Conservation (phyloP, 192 early-diverging fungal genomes). For the Paraglomus occultum region DNA sequence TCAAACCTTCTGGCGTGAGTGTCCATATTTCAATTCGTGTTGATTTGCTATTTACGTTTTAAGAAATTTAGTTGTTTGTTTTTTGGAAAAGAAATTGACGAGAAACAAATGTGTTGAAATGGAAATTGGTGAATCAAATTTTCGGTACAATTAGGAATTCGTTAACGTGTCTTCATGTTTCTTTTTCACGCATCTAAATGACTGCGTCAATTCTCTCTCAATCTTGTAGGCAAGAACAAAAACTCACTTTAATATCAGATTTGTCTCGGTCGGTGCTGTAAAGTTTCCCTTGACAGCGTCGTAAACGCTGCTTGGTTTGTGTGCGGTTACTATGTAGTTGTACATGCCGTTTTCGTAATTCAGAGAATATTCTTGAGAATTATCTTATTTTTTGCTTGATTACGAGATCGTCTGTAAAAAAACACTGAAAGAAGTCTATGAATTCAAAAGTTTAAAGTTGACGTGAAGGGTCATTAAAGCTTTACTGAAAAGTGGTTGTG, state of each 20-base stretch:
- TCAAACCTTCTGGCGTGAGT: constrained; percentile 41
- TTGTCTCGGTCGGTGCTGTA: constrained; percentile 54
- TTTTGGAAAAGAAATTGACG: too few relatives aligned
- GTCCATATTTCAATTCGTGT: constrained; percentile 62
- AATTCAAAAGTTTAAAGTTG: too few relatives aligned
- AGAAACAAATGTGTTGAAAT: background rate
- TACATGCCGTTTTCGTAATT: too few relatives aligned
- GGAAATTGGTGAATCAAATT: background rate
- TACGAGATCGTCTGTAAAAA: too few relatives aligned
- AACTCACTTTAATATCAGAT: constrained; percentile 73
- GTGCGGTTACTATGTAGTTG: constrained; percentile 79
- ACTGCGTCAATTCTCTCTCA: background rate
- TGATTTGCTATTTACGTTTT: constrained; percentile 46
- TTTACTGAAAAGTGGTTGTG: too few relatives aligned
- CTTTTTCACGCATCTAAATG: background rate
- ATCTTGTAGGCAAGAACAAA: background rate
- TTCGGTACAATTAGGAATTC: background rate
- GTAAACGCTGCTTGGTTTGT: constrained; percentile 72
- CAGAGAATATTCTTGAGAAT: too few relatives aligned
- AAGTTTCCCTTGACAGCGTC: constrained; percentile 66
- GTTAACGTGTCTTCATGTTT: background rate
- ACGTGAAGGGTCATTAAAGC: too few relatives aligned
- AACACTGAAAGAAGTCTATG: too few relatives aligned
- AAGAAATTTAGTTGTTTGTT: too few relatives aligned
- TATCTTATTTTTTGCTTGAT: too few relatives aligned